Percentiles rank a stretch among this genome's conserved stretches.
Evolutionary conservation across 495 filamentous ascomycete genomes (phyloP).

Genomic region (Thermochaetoides thermophila): DNA sequence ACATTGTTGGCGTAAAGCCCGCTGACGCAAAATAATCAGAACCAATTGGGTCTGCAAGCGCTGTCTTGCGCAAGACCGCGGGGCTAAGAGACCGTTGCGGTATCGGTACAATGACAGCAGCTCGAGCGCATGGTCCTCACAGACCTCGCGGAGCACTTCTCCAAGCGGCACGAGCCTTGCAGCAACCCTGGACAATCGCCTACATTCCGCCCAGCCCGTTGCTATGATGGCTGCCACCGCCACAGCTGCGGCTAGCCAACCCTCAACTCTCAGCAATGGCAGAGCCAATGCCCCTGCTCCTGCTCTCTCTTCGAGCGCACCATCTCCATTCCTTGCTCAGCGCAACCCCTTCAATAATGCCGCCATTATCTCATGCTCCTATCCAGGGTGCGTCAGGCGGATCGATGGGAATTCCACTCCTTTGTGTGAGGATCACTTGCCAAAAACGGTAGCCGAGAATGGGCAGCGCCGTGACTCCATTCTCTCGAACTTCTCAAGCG

Average conservation of each 20-base stretch:
- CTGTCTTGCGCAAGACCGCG: constrained; percentile 5
- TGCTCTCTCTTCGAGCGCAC: too few relatives aligned
- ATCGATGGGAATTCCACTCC: constrained; percentile 1
- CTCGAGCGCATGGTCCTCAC: too few relatives aligned
- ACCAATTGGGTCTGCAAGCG: constrained; percentile 10
- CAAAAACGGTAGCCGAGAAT: not conserved
- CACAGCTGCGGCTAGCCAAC: not conserved
- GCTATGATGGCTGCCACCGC: not conserved
- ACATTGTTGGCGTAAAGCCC: too few relatives aligned
- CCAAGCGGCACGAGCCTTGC: too few relatives aligned
- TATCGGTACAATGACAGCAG: constrained; percentile 8
- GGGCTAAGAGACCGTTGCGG: not conserved
- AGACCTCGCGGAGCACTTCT: constrained; percentile 6
- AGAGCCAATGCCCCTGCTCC: too few relatives aligned
- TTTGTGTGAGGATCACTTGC: constrained; percentile 3
- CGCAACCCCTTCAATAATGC: too few relatives aligned
- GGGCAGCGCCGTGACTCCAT: not conserved
- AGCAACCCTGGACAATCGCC: too few relatives aligned
- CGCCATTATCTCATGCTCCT: constrained; percentile 1
- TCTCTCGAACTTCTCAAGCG: constrained; percentile 1
- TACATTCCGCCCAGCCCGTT: not conserved
- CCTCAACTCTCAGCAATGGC: not conserved
- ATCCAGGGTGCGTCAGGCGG: constrained; percentile 2
- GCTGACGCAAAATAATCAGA: constrained; percentile 1
- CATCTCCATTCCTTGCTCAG: too few relatives aligned